Percentiles rank a stretch among this genome's conserved stretches.
Conservation (phyloP, 2,329 filamentous ascomycete genomes). For the Pseudocercospora crystallina region DNA sequence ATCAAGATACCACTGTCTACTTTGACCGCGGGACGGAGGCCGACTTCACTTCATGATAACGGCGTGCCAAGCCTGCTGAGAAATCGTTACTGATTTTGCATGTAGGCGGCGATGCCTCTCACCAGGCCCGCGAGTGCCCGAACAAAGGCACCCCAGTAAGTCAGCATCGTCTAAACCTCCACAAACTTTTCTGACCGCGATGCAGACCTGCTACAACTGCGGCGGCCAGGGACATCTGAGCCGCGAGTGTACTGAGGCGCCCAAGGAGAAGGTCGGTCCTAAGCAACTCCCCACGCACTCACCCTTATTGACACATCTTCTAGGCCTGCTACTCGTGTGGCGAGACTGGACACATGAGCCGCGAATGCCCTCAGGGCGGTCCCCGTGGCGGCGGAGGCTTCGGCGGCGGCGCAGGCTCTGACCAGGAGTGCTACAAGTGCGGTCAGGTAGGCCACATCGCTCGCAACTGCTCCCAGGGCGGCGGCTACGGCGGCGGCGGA, state of each 20-base stretch:
- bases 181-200: slow-evolving; percentile 35
- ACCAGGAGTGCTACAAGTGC: slow-evolving; percentile 62
- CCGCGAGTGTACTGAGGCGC: slow-evolving; percentile 86
- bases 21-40: too few species aligned
- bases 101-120: slow-evolving; percentile 49
- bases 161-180: not conserved
- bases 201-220: slow-evolving; percentile 46
- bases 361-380: slow-evolving; percentile 66
- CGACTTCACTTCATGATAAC: too few species aligned
- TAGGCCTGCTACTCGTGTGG: slow-evolving; percentile 63
- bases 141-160: slow-evolving; percentile 44
- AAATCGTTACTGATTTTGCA: slow-evolving; percentile 21
- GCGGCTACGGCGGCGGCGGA: slow-evolving; percentile 51
- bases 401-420: slow-evolving; percentile 31
- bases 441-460: slow-evolving; percentile 95
- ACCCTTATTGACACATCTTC: slow-evolving; percentile 35
- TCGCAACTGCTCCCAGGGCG: slow-evolving; percentile 76
- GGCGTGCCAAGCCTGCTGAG: not conserved
- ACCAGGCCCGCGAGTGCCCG: slow-evolving; percentile 53
- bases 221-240: slow-evolving; percentile 53
- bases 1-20: too few species aligned
- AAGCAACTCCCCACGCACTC: not conserved
- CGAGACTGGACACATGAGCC: slow-evolving; percentile 84
- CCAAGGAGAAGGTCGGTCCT: slow-evolving; percentile 73
- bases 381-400: slow-evolving; percentile 40